Percentiles rank a stretch among this genome's conserved stretches.
Conservation (phyloP, 2,329 filamentous ascomycete species). For the Ambrosiella beaveri region DNA sequence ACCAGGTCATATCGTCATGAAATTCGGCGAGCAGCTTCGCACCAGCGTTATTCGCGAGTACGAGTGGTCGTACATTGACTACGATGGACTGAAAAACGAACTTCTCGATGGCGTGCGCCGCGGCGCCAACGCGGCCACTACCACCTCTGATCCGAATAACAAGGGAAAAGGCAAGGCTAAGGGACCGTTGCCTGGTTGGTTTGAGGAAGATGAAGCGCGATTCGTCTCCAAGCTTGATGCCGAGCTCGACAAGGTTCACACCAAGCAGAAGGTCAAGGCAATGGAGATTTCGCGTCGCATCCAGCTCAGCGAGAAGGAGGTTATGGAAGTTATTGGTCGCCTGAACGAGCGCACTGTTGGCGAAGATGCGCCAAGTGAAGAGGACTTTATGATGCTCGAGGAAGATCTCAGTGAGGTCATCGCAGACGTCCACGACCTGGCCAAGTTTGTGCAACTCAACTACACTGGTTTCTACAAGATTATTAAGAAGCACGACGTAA, state of each 20-base stretch:
- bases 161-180: slow-evolving; percentile 18
- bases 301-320: slow-evolving; percentile 71
- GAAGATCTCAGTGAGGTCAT: slow-evolving; percentile 95
- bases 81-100: slow-evolving; percentile 78
- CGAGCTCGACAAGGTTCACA: slow-evolving; percentile 94
- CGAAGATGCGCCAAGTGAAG: slow-evolving; percentile 51
- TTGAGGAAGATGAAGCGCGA: slow-evolving; percentile 73
- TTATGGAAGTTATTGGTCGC: slow-evolving; percentile 67
- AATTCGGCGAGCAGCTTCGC: slow-evolving; percentile 92
- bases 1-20: slow-evolving; percentile 45
- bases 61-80: slow-evolving; percentile 96
- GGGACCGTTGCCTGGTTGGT: slow-evolving; percentile 44
- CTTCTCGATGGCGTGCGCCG: slow-evolving; percentile 48
- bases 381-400: slow-evolving; percentile 86
- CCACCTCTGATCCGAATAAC: slow-evolving; percentile 17
- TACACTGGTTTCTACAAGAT: slow-evolving; percentile 99
- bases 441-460: slow-evolving; percentile 96
- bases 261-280: slow-evolving; percentile 92
- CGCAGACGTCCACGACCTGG: slow-evolving; percentile 91
- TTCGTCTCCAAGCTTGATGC: slow-evolving; percentile 78
- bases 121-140: slow-evolving; percentile 18
- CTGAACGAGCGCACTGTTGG: slow-evolving; percentile 45
- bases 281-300: slow-evolving; percentile 90
- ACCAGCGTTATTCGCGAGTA: slow-evolving; percentile 94
- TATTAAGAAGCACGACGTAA: slow-evolving; percentile 96